Evolutionary conservation across 2,329 filamentous ascomycete genomes (phyloP), one percentile per base, ranked within the genome.

Genomic region (Pezizomycotina sp.): DNA sequence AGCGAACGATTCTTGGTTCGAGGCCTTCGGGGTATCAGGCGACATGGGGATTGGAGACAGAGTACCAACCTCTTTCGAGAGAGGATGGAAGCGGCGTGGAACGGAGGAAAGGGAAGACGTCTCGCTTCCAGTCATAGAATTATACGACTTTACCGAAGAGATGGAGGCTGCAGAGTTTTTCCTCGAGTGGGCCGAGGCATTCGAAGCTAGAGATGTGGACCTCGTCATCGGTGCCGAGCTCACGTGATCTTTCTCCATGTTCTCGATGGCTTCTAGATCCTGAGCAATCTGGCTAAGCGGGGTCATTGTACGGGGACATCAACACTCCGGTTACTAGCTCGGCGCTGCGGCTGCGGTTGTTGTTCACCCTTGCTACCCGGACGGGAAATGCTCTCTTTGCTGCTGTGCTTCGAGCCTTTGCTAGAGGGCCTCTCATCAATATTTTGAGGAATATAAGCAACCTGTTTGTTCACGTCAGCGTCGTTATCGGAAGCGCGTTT

Each of bases 261-360:
- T 62, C 36, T 79, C 74, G 3, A 70, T 57, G 14, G 71, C 66
- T 42, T 72, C 73, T 49, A 75, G 69, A 38, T 80, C 75, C 43
- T 73, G 68, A n/a, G 76, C 71, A 42, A 84, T 74, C 46, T 77
- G 74, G 36, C 79, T 74, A 41, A 82, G 62, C 0, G 79, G 78
- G 6, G 79, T 84, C 56, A 79, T 63, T 3, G 58, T 55, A n/a
- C 77, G 0, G 74, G 75, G n/a, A 73, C 58, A 19, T 65, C 63
- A 31, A 66, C 60, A 41, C 71, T 69, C n/a, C n/a, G n/a, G n/a
- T n/a, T n/a, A n/a, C n/a, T n/a, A n/a, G n/a, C n/a, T n/a, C n/a
- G n/a, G n/a, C n/a, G n/a, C n/a, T n/a, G n/a, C n/a, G n/a, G n/a
- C n/a, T n/a, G n/a, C n/a, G n/a, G n/a, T n/a, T n/a, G n/a, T n/a